Evolutionary conservation across 1,284 basidiomycete species (phyloP).

Genomic region (Cutaneotrichosporon cavernicola): DNA sequence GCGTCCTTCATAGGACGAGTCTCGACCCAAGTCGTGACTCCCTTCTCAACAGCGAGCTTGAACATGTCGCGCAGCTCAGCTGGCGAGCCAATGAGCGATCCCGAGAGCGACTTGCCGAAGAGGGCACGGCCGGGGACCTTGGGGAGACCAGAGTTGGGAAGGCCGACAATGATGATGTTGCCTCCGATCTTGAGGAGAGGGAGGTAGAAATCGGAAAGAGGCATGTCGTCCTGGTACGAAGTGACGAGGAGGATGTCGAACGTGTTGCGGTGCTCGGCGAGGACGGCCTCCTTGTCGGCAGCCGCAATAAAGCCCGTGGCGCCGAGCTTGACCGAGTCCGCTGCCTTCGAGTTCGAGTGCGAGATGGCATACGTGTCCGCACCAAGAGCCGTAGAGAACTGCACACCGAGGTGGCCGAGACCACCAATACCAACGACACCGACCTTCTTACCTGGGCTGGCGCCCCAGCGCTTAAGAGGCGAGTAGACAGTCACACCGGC

Average conservation of each 20-base stretch:
- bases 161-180: slow-evolving; percentile 52
- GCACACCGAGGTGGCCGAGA: slow-evolving; percentile 58
- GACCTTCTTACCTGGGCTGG: slow-evolving; percentile 66
- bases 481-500: slow-evolving; percentile 69
- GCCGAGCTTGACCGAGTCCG: slow-evolving; percentile 64
- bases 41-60: slow-evolving; percentile 46
- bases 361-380: slow-evolving; percentile 66
- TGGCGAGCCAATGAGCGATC: slow-evolving; percentile 53
- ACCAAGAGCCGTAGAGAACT: slow-evolving; percentile 62
- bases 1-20: slow-evolving; percentile 55
- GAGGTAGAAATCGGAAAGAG: slow-evolving; percentile 36
- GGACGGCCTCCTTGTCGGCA: slow-evolving; percentile 49
- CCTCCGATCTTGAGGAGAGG: slow-evolving; percentile 52
- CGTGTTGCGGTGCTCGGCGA: slow-evolving; percentile 51
- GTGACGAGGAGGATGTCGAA: slow-evolving; percentile 56
- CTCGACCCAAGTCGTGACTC: slow-evolving; percentile 53
- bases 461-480: slow-evolving; percentile 63
- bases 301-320: slow-evolving; percentile 58
- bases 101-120: slow-evolving; percentile 33
- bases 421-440: slow-evolving; percentile 67
- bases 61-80: slow-evolving; percentile 52
- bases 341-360: slow-evolving; percentile 64
- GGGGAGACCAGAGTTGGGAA: slow-evolving; percentile 41
- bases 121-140: slow-evolving; percentile 12
- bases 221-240: slow-evolving; percentile 41